Conservation (phyloP, 345 rosid species). For the Eucalyptus polyanthemos region DNA sequence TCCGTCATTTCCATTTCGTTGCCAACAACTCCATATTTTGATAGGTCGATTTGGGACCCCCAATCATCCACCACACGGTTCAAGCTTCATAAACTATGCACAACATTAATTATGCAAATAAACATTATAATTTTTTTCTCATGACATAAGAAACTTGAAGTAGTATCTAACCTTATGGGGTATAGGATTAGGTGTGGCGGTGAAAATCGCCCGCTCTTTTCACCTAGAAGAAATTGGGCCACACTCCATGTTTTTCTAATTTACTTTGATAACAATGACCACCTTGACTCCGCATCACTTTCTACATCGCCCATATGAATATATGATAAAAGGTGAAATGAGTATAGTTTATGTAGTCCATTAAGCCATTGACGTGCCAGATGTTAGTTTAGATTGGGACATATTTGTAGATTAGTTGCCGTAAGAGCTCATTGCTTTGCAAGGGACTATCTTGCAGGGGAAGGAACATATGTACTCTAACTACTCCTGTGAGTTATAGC, state of each 20-base stretch:
- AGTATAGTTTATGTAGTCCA: background rate
- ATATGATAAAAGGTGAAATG: background rate
- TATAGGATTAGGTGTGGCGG: conserved; percentile 18
- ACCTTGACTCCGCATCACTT: background rate
- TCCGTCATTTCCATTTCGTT: conserved; percentile 11
- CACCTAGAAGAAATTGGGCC: background rate
- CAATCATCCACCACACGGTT: background rate
- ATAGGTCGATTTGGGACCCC: background rate
- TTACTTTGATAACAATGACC: conserved; percentile 12
- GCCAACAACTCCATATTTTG: conserved; percentile 1
- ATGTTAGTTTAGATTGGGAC: background rate
- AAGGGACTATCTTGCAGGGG: background rate
- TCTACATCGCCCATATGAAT: background rate
- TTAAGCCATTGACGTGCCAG: background rate
- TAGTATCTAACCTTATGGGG: background rate
- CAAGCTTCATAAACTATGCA: background rate
- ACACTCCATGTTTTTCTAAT: background rate
- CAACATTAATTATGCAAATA: background rate
- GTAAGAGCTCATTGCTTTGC: background rate
- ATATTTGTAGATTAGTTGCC: background rate
- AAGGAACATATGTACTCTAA: background rate
- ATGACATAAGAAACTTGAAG: conserved; percentile 21
- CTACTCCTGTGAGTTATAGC: background rate
- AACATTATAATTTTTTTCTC: background rate
- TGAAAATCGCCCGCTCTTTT: background rate